These are phyloP conservation scores for Metschnikowia dekortorum DNA, from an alignment of 805 yeast genomes.

Conservation along the genomic window DNA sequence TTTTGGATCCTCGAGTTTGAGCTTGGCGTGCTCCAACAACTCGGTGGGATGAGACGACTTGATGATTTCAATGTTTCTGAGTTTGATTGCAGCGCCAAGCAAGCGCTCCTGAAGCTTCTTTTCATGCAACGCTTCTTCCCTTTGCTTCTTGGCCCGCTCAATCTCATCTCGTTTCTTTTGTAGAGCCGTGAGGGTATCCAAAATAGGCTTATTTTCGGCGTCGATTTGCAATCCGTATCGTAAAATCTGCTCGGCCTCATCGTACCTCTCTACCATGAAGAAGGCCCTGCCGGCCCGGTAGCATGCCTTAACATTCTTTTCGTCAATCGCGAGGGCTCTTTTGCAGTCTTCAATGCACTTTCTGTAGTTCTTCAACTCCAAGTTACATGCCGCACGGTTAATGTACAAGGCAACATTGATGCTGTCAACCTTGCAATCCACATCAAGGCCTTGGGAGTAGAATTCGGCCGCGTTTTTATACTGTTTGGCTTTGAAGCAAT, in stretches of 20 bases:
- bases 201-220: slow-evolving; percentile 52
- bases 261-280: slow-evolving; percentile 56
- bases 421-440: slow-evolving; percentile 52
- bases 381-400: slow-evolving; percentile 89
- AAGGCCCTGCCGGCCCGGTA: slow-evolving; percentile 83
- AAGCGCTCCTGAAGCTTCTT: slow-evolving; percentile 39
- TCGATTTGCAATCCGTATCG: slow-evolving; percentile 64
- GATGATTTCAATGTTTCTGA: slow-evolving; percentile 53
- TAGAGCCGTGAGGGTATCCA: slow-evolving; percentile 41
- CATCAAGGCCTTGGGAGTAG: slow-evolving; percentile 76
- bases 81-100: slow-evolving; percentile 54
- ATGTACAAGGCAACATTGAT: slow-evolving; percentile 61
- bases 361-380: slow-evolving; percentile 81
- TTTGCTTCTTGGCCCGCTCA: slow-evolving; percentile 27
- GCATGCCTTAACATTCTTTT: slow-evolving; percentile 75
- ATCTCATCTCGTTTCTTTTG: slow-evolving; percentile 27
- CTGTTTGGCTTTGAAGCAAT: slow-evolving; percentile 65
- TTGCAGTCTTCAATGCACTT: slow-evolving; percentile 83
- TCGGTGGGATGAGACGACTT: slow-evolving; percentile 53
- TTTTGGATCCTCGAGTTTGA: slow-evolving; percentile 56
- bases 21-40: slow-evolving; percentile 45
- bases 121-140: slow-evolving; percentile 36
- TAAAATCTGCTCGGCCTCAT: slow-evolving; percentile 67
- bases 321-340: slow-evolving; percentile 59
- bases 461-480: slow-evolving; percentile 72